Evolutionary conservation across 768 basidiomycete species (phyloP).

Genomic region (Pleurotus pulmonarius): DNA sequence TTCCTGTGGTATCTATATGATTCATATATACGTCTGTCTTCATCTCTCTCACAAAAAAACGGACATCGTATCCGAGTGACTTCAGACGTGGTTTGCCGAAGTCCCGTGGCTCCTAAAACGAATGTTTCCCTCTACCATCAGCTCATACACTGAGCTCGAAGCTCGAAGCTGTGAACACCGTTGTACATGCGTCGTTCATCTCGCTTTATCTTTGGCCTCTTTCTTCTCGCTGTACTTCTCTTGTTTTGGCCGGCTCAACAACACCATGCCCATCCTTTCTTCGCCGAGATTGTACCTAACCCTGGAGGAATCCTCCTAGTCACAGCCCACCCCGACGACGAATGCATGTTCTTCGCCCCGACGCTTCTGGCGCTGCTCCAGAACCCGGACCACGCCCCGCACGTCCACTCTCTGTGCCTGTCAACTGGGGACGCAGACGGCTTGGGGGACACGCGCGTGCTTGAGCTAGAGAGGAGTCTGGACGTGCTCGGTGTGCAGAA

Average conservation of each 20-base stretch:
- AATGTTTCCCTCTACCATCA: too few species aligned
- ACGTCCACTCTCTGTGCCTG: slow-evolving; percentile 66
- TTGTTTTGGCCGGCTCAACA: too few species aligned
- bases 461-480: slow-evolving; percentile 63
- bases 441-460: slow-evolving; percentile 53
- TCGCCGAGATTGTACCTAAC: background rate
- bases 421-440: slow-evolving; percentile 81
- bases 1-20: too few species aligned
- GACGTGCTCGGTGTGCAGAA: slow-evolving; percentile 60
- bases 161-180: too few species aligned
- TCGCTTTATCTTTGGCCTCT: background rate
- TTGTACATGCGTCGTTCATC: too few species aligned
- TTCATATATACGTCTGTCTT: too few species aligned
- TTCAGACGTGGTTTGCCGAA: too few species aligned
- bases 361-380: slow-evolving; percentile 57
- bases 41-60: too few species aligned
- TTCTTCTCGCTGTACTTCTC: background rate
- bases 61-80: too few species aligned
- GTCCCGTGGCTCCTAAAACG: too few species aligned
- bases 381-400: slow-evolving; percentile 11
- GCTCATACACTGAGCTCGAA: too few species aligned
- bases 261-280: background rate
- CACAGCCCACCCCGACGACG: slow-evolving; percentile 94
- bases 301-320: slow-evolving; percentile 44
- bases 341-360: slow-evolving; percentile 91